A percentile compares a stretch with the other conserved stretches of the same genome.
These are phyloP conservation scores for Jacaranda copaia DNA, from an alignment of 257 asterid genomes.

Conservation along the genomic window DNA sequence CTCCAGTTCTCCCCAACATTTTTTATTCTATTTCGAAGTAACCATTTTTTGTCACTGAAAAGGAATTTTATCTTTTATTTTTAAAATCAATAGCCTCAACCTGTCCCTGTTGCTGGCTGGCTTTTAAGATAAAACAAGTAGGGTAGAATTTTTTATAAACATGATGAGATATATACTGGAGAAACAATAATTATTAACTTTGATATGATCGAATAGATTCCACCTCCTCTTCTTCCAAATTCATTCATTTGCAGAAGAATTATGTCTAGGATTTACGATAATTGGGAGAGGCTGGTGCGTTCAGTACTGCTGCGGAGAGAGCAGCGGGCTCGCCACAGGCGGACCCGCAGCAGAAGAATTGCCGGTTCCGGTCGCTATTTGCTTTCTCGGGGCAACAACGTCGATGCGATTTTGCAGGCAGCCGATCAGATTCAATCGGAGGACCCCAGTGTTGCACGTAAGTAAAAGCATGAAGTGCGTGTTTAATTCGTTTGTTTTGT, in stretches of 20 bases:
- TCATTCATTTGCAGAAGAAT: conserved; percentile 28
- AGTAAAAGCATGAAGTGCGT: conserved; percentile 40
- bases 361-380: conserved; percentile 96
- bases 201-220: conserved; percentile 35
- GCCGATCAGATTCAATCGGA: conserved; percentile 97
- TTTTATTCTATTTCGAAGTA: no score
- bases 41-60: no score
- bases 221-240: not conserved
- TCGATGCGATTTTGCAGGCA: conserved; percentile 83
- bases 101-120: no score
- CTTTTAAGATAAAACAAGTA: no score
- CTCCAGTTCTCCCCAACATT: no score
- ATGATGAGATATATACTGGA: no score
- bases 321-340: conserved; percentile 68
- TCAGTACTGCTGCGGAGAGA: conserved; percentile 69
- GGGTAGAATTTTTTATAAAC: no score
- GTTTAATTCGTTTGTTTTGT: not conserved
- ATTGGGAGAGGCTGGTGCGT: conserved; percentile 86
- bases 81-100: no score
- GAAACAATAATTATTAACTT: no score
- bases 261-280: conserved; percentile 76
- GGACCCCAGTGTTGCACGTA: conserved; percentile 90
- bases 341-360: conserved; percentile 72
- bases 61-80: no score
- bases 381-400: conserved; percentile 77